Base-by-base conservation (phyloP, 1,139 yeast species). In the Yarrowia galli region DNA sequence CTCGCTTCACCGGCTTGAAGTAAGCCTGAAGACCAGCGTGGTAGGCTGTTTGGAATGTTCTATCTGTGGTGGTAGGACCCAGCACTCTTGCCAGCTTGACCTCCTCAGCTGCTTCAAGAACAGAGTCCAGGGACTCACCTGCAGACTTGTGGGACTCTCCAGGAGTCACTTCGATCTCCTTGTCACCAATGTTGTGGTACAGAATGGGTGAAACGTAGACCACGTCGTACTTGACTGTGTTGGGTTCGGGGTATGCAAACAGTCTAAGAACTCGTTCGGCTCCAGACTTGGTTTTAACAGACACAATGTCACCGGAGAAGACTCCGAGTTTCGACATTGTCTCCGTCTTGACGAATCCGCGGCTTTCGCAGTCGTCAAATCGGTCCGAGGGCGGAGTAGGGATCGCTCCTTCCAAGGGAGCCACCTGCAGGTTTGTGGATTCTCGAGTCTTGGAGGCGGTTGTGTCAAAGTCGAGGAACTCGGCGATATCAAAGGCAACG, bases 31-130 rank as follows among this genome's bases (percentile, higher is more conserved):
- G 79, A 67, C 89, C 87, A 8, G 87, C 79, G 68, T 89, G 81
- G 74, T 91, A 87, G 67, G 88, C 82, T 70, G 84, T 85, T 75
- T 92, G 96, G 72, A 82, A 83, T 0, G 87, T 80, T 68, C 86
- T 83, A 72, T 89, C 92, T 73, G 91, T 82, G 0, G 96, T 87
- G 0, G 86, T 81, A 1, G 91, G 91, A 0, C 97, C 86, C 8
- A 92, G 85, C 2, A 89, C 81, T 73, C 97, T 81, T 7, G 96
- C 82, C 67, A 91, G 82, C 15, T 91, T 85, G 25, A 84, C 80
- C 71, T 80, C 81, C 68, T 80, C 79, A 4, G 87, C 87, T 38
- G 79, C 71, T 12, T 48, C 46, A 16, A 63, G 45, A 20, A 72
- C 73, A 1, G 76, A 71, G 4, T 54, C 61, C 20, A 80, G 73